Evolutionary conservation across 2,329 filamentous ascomycete species (phyloP).

Genomic region (Nemania sp.): DNA sequence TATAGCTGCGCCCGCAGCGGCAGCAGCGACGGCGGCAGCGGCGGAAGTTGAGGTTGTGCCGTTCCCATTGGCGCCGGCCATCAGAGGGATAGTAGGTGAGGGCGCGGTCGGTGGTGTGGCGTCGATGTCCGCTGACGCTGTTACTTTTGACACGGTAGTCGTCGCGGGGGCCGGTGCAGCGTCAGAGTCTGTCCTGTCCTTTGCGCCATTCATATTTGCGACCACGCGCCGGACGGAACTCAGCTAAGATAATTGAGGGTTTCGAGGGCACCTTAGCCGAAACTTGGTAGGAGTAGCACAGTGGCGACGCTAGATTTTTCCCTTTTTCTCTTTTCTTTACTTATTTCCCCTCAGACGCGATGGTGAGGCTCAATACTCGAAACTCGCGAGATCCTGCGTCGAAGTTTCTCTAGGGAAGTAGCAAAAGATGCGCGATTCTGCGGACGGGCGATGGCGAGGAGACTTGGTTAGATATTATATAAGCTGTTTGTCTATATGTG

Average conservation of each 20-base stretch:
- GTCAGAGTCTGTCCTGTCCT: conserved; percentile 39
- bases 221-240: conserved; percentile 18
- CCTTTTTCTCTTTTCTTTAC: neutral
- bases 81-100: conserved; percentile 45
- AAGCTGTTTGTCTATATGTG: conserved; percentile 1
- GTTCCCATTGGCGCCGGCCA: conserved; percentile 52
- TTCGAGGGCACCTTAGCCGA: conserved; percentile 1
- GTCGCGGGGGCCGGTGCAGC: conserved; percentile 22
- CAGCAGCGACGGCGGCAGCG: conserved; percentile 39
- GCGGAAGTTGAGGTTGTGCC: conserved; percentile 42
- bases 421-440: neutral
- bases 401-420: neutral
- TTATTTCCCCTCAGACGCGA: conserved; percentile 2
- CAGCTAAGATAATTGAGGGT: neutral
- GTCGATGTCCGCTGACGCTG: conserved; percentile 21
- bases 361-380: conserved; percentile 7
- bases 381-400: neutral
- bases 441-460: conserved; percentile 8
- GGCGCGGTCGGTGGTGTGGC: conserved; percentile 29
- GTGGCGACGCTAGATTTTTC: conserved; percentile 1
- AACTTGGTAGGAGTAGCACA: conserved; percentile 11
- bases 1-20: conserved; percentile 40
- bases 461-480: neutral
- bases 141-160: conserved; percentile 24
- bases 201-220: conserved; percentile 47